Conservation (phyloP, 306 rosid genomes). For the Sesbania bispinosa region DNA sequence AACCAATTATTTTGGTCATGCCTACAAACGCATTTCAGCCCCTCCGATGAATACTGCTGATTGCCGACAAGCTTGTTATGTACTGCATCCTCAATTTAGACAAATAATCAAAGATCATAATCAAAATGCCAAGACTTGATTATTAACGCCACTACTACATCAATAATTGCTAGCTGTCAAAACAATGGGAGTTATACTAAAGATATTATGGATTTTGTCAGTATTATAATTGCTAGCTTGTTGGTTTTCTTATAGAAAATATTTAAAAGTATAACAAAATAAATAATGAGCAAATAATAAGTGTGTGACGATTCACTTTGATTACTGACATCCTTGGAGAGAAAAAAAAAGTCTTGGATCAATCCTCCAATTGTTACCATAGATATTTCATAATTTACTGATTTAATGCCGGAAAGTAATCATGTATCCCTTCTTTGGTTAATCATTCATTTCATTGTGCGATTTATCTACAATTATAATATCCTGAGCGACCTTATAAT, state of each 20-base stretch:
- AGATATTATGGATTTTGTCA: not conserved
- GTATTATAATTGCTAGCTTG: not conserved
- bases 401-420: not conserved
- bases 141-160: not conserved
- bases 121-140: not conserved
- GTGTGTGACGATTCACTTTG: not conserved
- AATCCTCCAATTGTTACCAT: not conserved
- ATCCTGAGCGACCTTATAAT: conserved; percentile 1
- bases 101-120: not conserved
- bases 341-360: not conserved
- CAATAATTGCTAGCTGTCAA: conserved; percentile 1
- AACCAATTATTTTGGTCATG: too few species aligned
- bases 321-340: too few species aligned
- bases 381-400: not conserved
- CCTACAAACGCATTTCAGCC: too few species aligned
- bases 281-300: not conserved
- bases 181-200: not conserved
- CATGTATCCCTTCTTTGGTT: not conserved
- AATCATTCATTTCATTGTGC: not conserved
- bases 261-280: not conserved
- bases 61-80: too few species aligned
- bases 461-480: not conserved
- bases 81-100: not conserved
- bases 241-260: not conserved
- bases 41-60: too few species aligned